Base-by-base conservation (phyloP, 257 asterid genomes). In the Solanum chilense region DNA sequence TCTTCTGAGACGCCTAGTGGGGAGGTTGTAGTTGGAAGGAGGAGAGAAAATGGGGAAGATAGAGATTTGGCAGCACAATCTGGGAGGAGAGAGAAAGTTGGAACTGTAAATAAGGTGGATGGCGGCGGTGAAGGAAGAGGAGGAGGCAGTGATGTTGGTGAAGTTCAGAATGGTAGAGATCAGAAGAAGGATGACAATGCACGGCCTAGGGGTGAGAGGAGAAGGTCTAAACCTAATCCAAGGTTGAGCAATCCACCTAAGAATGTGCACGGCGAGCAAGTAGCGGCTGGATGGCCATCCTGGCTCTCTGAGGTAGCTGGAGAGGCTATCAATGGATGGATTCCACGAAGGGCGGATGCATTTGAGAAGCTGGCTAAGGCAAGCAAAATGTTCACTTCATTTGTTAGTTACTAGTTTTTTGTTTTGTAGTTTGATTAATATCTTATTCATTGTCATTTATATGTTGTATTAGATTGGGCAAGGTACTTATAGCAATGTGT, bases 261-360 rank as follows among this genome's bases (percentile, higher is more conserved):
- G 90, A 71, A 92, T 86, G 87, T 94, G 87, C 98, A 92, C 18
- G 98, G 98, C 23, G 98, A 95, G 93, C 98, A 95, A 91, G 97
- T 95, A 58, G 97, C 98, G 47, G 98, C 98, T 15, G 98, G 98
- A 62, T 95, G 98, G 98, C 98, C 98, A 6, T 87, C 96, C 5
- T 95, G 98, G 98, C 97, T 95, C 66, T 93, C 96, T 12, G 96
- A 93, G 7, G 98, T 94, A 68, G 98, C 98, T 11, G 98, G 97
- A 5, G 98, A 94, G 93, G 97, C 98, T 2, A 93, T 95, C 89
- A 94, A 92, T 62, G 98, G 98, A 20, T 95, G 95, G 98, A 93
- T 91, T 10, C 98, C 98, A 35, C 95, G 98, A 9, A 93, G 98
- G 58, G 98, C 98, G 10, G 98, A 95, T 91, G 90, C 96, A 29